Percentiles rank a stretch among this genome's conserved stretches.
These are phyloP conservation scores for Penicillium sp. DNA, from an alignment of 2,329 filamentous ascomycete species.

Conservation along the genomic window DNA sequence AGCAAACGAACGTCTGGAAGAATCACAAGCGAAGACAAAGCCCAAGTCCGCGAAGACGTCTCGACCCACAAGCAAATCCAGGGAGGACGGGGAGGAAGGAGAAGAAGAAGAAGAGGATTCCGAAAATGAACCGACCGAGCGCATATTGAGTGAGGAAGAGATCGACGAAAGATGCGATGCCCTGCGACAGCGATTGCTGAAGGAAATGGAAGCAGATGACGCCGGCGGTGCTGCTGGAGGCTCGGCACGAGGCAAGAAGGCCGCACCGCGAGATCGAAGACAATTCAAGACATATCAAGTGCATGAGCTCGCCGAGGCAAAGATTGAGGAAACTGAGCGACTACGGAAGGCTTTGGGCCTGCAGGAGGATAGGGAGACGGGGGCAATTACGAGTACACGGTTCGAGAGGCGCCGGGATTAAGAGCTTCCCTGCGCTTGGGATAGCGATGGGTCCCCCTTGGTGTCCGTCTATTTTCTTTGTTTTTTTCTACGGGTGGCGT, in stretches of 20 bases:
- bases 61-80: not conserved
- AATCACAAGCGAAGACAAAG: slow-evolving; percentile 73
- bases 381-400: slow-evolving; percentile 49
- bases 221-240: slow-evolving; percentile 2
- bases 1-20: slow-evolving; percentile 56
- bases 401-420: slow-evolving; percentile 17
- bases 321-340: slow-evolving; percentile 90
- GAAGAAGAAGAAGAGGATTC: slow-evolving; percentile 14
- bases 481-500: not conserved
- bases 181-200: slow-evolving; percentile 58
- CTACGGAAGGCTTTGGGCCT: slow-evolving; percentile 83
- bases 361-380: slow-evolving; percentile 75
- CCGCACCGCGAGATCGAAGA: slow-evolving; percentile 27
- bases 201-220: slow-evolving; percentile 48
- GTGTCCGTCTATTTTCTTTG: too few species aligned
- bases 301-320: slow-evolving; percentile 91
- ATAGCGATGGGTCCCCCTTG: too few species aligned
- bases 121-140: slow-evolving; percentile 7
- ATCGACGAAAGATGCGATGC: slow-evolving; percentile 72
- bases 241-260: slow-evolving; percentile 17
- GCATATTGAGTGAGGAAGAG: slow-evolving; percentile 66
- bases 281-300: slow-evolving; percentile 87
- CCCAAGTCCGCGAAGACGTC: not conserved
- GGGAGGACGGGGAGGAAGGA: slow-evolving; percentile 9
- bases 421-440: not conserved